phyloP scores from a whole-genome alignment of 2,329 filamentous ascomycete genomes.

The Pestalotiopsis sp. region DNA sequence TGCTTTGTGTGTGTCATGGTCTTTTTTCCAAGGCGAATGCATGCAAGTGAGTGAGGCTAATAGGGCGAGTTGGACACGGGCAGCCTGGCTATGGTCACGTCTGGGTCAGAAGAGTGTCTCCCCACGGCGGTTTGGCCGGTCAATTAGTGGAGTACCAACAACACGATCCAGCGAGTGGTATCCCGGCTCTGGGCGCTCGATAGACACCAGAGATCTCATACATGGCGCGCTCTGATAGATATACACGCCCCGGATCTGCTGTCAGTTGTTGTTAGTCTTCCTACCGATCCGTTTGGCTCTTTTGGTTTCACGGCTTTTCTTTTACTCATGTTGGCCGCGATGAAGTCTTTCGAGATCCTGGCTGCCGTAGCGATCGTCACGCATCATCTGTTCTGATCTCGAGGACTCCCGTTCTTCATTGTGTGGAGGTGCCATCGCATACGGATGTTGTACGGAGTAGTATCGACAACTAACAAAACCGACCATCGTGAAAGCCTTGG shows the following conservation, averaged over 20 bases:
- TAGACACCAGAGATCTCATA: background rate
- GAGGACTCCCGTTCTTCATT: background rate
- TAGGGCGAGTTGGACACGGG: constrained; percentile 2
- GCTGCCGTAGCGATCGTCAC: too few relatives aligned
- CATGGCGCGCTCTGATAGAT: background rate
- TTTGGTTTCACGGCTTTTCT: too few relatives aligned
- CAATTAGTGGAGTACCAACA: constrained; percentile 54
- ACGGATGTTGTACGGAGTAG: background rate
- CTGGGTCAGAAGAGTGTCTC: constrained; percentile 32
- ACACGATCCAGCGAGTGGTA: constrained; percentile 10
- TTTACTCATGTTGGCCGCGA: too few relatives aligned
- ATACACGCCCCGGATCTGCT: background rate
- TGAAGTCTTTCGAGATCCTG: too few relatives aligned
- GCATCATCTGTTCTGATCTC: background rate
- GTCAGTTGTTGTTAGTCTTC: background rate
- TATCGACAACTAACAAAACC: too few relatives aligned
- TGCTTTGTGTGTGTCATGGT: background rate
- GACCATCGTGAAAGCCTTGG: background rate
- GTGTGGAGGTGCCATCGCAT: constrained; percentile 2
- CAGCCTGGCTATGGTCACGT: constrained; percentile 14
- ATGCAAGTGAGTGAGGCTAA: constrained; percentile 7
- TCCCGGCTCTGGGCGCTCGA: background rate
- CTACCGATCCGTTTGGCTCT: background rate
- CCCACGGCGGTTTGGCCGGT: constrained; percentile 60
- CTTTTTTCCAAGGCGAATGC: background rate